Evolutionary conservation across 176 grass and related monocot species (phyloP), one percentile per base, ranked within the genome.

Genomic region (Cenchrus purpureus): DNA sequence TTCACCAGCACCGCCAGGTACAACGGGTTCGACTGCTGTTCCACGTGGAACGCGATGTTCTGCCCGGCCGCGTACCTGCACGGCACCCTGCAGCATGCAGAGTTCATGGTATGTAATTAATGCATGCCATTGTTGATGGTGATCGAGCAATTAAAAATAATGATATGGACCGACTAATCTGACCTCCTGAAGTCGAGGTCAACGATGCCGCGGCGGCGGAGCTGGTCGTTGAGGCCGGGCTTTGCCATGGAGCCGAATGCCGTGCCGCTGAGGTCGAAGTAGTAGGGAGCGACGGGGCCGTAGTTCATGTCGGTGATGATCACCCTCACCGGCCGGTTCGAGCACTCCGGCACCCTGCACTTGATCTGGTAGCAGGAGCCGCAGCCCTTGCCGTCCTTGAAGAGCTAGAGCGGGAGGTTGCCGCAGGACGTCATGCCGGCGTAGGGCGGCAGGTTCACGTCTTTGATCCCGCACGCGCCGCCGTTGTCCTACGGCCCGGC

Each of bases 401-500:
- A 87, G 14, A 82, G 17, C 5, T 82, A 87, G 14, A 82, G 17
- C 5, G 46, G 44, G 37, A 9, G 10, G 32, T 76, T 87, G 13
- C 85, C 85, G 44, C 78, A 74, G 11, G 78, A 20, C 8, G 59
- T 60, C 61, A 87, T 42, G 60, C 37, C 44, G 16, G 3, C 14
- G 78, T 76, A 87, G 16, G 85, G 85, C 34, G 68, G 58, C 49
- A 65, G 34, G 48, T 76, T 64, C 16, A 76, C 71, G 29, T 66
- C 19, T 29, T 80, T 80, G 65, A 75, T 76, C 40, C 85, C 85
- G 31, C 85, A 87, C 17, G 65, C 85, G n/a, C 85, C 85, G 44
- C 60, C 77, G 45, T 46, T 69, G 66, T 51, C 50, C 11, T 51
- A 9, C 9, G 50, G 50, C 10, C 50, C 50, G 11, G 50, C 50